Base-by-base conservation (phyloP, 352 stramenopile genomes). In the Phytophthora nicotianae region DNA sequence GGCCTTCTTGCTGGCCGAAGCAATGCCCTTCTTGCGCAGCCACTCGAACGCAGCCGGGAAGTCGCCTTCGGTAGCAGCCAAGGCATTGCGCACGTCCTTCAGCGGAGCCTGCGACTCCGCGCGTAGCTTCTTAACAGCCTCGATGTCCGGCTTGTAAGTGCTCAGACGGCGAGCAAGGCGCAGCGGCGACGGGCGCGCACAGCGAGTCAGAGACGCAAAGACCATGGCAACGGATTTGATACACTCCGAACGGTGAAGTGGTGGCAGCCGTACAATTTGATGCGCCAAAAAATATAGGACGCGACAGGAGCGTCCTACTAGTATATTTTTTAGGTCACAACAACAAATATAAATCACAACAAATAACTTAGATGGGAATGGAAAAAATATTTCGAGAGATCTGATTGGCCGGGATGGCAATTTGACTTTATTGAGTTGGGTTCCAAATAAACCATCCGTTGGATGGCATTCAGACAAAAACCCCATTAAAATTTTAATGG, bases 61-160 rank as follows among this genome's bases (percentile, higher is more conserved):
- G 57, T 96, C 86, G 45, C 87, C 89, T 16, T 88, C 62, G 1
- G 89, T 90, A 19, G 78, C 86, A 26, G 81, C 81, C 35, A 97
- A 62, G 26, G 90, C 90, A 51, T 95, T 94, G 72, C 91, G 95
- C 68, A 95, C 90, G 73, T 97, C 90, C 61, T 92, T 87, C 58
- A 97, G 80, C 19, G 88, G 90, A 38, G 90, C 90, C 60, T 94
- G 85, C 21, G 89, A 96, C 49, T 88, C 86, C 9, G 76, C 70
- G 21, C 90, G 85, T 37, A 97, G 81, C 75, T 97, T 89, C 73
- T 96, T 96, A 45, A 97, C 82, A n/a, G 89, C 75, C 59, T 85
- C 81, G 27, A 95, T 91, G 63, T 89, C 74, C 10, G 87, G 84
- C 65, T 90, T 89, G 79, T 92, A 80, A 57, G 95, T 84, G 68